These are phyloP conservation scores for Aquilaria sinensis DNA, from an alignment of 345 rosid species.

Conservation along the genomic window DNA sequence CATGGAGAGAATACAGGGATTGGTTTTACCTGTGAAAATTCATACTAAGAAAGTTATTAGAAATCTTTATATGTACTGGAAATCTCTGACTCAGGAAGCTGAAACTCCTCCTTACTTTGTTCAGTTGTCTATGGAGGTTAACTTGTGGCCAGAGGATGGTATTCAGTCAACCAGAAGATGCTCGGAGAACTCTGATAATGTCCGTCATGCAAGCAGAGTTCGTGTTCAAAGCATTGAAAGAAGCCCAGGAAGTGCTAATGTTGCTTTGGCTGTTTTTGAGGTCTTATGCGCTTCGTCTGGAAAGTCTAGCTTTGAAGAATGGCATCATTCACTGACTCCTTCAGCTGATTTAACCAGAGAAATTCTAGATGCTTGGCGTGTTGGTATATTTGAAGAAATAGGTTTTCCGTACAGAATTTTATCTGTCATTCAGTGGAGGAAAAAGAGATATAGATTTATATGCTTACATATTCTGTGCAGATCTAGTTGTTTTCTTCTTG, in stretches of 20 bases:
- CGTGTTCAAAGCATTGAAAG: slow-evolving; percentile 93
- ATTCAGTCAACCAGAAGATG: slow-evolving; percentile 82
- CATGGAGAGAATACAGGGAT: slow-evolving; percentile 37
- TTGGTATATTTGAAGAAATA: slow-evolving; percentile 52
- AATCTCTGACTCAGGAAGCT: slow-evolving; percentile 78
- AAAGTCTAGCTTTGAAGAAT: slow-evolving; percentile 54
- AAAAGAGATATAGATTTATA: slow-evolving; percentile 88
- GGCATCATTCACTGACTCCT: slow-evolving; percentile 79
- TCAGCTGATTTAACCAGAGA: slow-evolving; percentile 86
- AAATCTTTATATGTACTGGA: slow-evolving; percentile 66
- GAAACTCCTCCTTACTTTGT: slow-evolving; percentile 97
- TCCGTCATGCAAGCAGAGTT: slow-evolving; percentile 67
- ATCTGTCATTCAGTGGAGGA: slow-evolving; percentile 87
- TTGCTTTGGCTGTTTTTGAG: slow-evolving; percentile 87
- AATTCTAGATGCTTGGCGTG: slow-evolving; percentile 55
- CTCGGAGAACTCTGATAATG: slow-evolving; percentile 39
- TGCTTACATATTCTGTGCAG: slow-evolving; percentile 91
- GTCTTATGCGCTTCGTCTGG: slow-evolving; percentile 72
- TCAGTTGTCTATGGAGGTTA: slow-evolving; percentile 86
- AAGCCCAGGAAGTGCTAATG: slow-evolving; percentile 59
- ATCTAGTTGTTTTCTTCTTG: slow-evolving; percentile 77
- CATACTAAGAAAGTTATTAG: slow-evolving; percentile 38
- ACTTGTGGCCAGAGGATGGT: slow-evolving; percentile 83
- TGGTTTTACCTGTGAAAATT: slow-evolving; percentile 35
- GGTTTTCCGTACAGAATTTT: slow-evolving; percentile 64